Conservation (phyloP, 1,284 basidiomycete species). For the Trichosporon ovoides region DNA sequence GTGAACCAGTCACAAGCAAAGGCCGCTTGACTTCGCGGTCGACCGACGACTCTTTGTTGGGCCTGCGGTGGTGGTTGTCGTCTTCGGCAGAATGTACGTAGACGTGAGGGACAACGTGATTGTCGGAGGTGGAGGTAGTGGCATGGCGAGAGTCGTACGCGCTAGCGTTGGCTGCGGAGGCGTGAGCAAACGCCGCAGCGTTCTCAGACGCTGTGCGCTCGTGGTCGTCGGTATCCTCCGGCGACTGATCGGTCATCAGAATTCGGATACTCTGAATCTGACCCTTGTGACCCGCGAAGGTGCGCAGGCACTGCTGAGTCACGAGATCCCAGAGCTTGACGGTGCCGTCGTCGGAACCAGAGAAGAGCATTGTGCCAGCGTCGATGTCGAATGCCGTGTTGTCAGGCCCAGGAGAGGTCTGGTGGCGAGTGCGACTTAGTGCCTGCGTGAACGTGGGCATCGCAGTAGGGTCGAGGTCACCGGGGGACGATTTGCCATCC, state of each 20-base stretch:
- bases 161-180: slow-evolving; percentile 1
- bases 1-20: slow-evolving; percentile 78
- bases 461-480: slow-evolving; percentile 46
- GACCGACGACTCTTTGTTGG: slow-evolving; percentile 16
- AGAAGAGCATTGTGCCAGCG: slow-evolving; percentile 89
- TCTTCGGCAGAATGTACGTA: slow-evolving; percentile 33
- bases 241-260: slow-evolving; percentile 56
- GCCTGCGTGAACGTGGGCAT: slow-evolving; percentile 44
- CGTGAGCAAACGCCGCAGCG: slow-evolving; percentile 7
- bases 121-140: slow-evolving; percentile 8
- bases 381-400: slow-evolving; percentile 53
- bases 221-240: slow-evolving; percentile 31
- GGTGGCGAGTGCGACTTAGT: slow-evolving; percentile 9
- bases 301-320: slow-evolving; percentile 70
- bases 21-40: slow-evolving; percentile 51
- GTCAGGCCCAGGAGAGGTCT: slow-evolving; percentile 11
- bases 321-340: slow-evolving; percentile 93
- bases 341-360: slow-evolving; percentile 88
- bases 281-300: slow-evolving; percentile 84
- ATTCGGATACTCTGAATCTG: slow-evolving; percentile 90
- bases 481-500: slow-evolving; percentile 61
- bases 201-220: slow-evolving; percentile 8
- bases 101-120: slow-evolving; percentile 30
- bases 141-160: slow-evolving; percentile 7
- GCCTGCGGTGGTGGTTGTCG: background rate